Conservation (phyloP, 2,329 filamentous ascomycete genomes). For the Davidsoniella australis region DNA sequence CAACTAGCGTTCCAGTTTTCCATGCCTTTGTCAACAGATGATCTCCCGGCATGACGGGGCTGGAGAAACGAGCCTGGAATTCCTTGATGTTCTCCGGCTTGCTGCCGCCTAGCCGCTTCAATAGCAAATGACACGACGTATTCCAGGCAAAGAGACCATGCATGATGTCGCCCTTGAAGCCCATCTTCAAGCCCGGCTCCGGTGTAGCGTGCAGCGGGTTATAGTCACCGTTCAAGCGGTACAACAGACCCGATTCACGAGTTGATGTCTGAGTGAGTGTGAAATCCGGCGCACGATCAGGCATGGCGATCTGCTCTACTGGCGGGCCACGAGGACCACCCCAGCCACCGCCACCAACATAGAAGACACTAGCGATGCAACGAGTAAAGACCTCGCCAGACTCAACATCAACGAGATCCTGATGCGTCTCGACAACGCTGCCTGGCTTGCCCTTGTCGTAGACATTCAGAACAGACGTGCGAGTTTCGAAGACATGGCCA, state of each 20-base stretch:
- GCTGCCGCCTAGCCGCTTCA: slow-evolving; percentile 56
- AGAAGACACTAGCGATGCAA: slow-evolving; percentile 56
- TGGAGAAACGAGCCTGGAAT: slow-evolving; percentile 78
- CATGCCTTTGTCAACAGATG: slow-evolving; percentile 70
- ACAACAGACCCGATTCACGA: slow-evolving; percentile 55
- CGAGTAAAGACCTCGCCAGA: slow-evolving; percentile 35
- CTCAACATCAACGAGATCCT: slow-evolving; percentile 53
- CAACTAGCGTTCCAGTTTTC: slow-evolving; percentile 48
- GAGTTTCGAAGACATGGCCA: slow-evolving; percentile 58
- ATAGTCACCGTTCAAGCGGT: slow-evolving; percentile 83
- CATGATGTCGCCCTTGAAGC: slow-evolving; percentile 76
- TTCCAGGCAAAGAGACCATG: slow-evolving; percentile 87
- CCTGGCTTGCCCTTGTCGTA: slow-evolving; percentile 82
- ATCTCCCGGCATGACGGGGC: slow-evolving; percentile 68
- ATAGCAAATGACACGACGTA: slow-evolving; percentile 52
- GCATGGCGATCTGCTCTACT: slow-evolving; percentile 61
- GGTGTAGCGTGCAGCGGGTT: slow-evolving; percentile 83
- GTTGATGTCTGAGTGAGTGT: slow-evolving; percentile 55
- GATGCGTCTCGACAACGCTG: slow-evolving; percentile 66
- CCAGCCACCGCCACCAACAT: slow-evolving; percentile 66
- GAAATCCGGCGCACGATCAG: slow-evolving; percentile 53
- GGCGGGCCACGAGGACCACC: slow-evolving; percentile 80
- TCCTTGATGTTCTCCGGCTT: slow-evolving; percentile 70
- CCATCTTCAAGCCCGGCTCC: slow-evolving; percentile 74
- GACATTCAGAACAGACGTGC: slow-evolving; percentile 63